phyloP scores from a whole-genome alignment of 2,329 filamentous ascomycete genomes.

The Colletotrichum cuscutae region DNA sequence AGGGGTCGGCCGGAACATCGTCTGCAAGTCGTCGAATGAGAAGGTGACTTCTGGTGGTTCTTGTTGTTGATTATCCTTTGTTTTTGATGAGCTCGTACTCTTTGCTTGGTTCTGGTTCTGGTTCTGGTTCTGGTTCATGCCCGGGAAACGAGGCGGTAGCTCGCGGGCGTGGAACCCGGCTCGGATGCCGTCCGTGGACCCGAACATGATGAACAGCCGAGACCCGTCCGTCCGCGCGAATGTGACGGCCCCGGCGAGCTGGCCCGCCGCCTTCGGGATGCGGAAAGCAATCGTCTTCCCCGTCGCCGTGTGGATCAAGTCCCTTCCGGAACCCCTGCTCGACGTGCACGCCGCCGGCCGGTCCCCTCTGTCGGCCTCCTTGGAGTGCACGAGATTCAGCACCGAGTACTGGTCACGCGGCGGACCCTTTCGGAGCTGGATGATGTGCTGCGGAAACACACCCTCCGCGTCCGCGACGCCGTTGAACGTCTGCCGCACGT shows the following conservation, averaged over 20 bases:
- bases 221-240: neutral
- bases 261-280: neutral
- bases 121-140: neutral
- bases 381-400: neutral
- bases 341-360: neutral
- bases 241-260: neutral
- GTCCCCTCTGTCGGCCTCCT: neutral
- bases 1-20: neutral
- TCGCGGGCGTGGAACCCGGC: neutral
- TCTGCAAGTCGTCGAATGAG: neutral
- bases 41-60: neutral
- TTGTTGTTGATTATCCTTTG: too few relatives aligned
- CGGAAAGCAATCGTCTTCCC: neutral
- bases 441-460: conserved; percentile 35
- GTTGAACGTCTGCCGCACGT: conserved; percentile 41
- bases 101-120: neutral
- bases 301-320: neutral
- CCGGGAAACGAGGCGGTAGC: neutral
- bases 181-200: neutral
- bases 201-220: neutral
- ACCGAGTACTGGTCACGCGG: neutral
- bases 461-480: conserved; percentile 27
- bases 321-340: neutral
- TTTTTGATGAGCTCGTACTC: too few relatives aligned
- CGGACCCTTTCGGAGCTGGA: neutral